Percentiles rank a stretch among this genome's conserved stretches.
phyloP scores from a whole-genome alignment of 2,329 filamentous ascomycete genomes.

The Huntiella bhutanensis region DNA sequence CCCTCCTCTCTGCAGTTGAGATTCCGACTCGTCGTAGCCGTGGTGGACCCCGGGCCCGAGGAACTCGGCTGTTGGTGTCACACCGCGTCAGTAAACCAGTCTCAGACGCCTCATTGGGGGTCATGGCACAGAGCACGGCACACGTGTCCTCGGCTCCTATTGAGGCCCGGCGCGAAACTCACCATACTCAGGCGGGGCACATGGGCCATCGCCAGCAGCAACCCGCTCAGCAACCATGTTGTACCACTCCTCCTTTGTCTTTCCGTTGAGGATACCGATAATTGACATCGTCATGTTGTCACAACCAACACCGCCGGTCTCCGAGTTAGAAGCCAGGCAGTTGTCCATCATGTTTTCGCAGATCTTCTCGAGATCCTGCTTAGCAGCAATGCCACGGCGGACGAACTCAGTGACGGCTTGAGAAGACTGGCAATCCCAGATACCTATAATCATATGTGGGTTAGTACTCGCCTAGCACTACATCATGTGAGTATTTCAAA shows the following conservation, averaged over 20 bases:
- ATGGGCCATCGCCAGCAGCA: slow-evolving; percentile 90
- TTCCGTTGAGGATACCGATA: slow-evolving; percentile 73
- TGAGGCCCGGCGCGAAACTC: slow-evolving; percentile 33
- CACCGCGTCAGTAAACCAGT: slow-evolving; percentile 11
- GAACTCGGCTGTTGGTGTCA: slow-evolving; percentile 49
- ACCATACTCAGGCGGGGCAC: slow-evolving; percentile 98
- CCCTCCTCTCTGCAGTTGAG: slow-evolving; percentile 49
- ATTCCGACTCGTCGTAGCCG: slow-evolving; percentile 65
- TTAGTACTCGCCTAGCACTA: neutral
- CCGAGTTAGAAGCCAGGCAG: slow-evolving; percentile 90
- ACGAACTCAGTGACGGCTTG: slow-evolving; percentile 96
- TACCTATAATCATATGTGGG: slow-evolving; percentile 39
- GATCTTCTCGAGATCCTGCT: slow-evolving; percentile 85
- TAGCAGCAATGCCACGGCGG: slow-evolving; percentile 82
- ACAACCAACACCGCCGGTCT: slow-evolving; percentile 92
- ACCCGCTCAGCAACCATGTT: slow-evolving; percentile 86
- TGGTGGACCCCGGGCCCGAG: slow-evolving; percentile 66
- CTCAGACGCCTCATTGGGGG: neutral
- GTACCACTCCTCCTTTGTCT: slow-evolving; percentile 96
- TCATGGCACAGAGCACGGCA: slow-evolving; percentile 14
- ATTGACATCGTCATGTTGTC: slow-evolving; percentile 99
- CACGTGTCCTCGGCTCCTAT: neutral
- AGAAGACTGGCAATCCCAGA: slow-evolving; percentile 98
- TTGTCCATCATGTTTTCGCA: slow-evolving; percentile 99
- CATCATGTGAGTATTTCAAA: slow-evolving; percentile 10